phyloP scores from a whole-genome alignment of 768 basidiomycete genomes.

The Leccinum rimulosum region DNA sequence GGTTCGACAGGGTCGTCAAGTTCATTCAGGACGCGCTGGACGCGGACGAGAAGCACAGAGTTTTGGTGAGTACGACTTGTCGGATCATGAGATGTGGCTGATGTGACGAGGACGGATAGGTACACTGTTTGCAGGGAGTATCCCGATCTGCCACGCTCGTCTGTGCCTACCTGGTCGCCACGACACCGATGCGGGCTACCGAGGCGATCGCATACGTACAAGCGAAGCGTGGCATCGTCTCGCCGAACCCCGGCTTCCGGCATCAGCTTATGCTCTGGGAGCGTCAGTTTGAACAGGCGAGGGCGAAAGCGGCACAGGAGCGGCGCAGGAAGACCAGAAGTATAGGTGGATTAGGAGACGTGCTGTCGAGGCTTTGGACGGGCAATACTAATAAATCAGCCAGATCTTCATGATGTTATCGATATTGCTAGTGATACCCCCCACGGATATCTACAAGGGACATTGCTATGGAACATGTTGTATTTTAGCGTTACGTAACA shows the following conservation, averaged over 20 bases:
- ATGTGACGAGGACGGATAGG: slow-evolving; percentile 37
- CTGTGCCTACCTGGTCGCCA: slow-evolving; percentile 64
- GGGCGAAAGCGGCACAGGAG: slow-evolving; percentile 17
- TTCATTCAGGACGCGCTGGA: slow-evolving; percentile 52
- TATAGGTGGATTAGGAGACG: background rate
- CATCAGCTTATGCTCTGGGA: slow-evolving; percentile 49
- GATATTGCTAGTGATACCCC: background rate
- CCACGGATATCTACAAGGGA: background rate
- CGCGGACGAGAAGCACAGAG: slow-evolving; percentile 41
- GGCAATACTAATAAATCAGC: slow-evolving; percentile 2
- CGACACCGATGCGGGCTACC: slow-evolving; percentile 46
- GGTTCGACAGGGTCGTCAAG: slow-evolving; percentile 48
- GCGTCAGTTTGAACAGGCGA: slow-evolving; percentile 27
- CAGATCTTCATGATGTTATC: background rate
- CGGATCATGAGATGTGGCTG: background rate
- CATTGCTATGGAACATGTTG: background rate
- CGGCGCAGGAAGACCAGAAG: slow-evolving; percentile 12
- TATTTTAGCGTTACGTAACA: slow-evolving; percentile 18
- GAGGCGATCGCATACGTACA: slow-evolving; percentile 57
- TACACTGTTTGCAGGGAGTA: slow-evolving; percentile 76
- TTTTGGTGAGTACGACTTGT: slow-evolving; percentile 42
- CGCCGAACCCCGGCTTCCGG: slow-evolving; percentile 67
- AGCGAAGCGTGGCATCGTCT: slow-evolving; percentile 55
- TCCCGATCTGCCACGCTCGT: slow-evolving; percentile 75
- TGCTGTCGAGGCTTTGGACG: slow-evolving; percentile 20